Conservation (phyloP, 371 early-diverging fungal species). For the Batkoa obscura region DNA sequence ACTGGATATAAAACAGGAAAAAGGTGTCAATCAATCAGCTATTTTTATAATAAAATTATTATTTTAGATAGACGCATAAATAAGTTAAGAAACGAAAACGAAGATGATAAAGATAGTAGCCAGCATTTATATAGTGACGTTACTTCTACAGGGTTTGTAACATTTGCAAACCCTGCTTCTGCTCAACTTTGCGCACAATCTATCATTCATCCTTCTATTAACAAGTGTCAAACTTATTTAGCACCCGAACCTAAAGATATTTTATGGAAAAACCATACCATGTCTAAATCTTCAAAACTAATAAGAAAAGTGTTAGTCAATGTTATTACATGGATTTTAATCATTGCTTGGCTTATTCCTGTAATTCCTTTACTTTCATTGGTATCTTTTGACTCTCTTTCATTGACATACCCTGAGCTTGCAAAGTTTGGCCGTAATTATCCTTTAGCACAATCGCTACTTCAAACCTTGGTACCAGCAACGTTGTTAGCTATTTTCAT, state of each 20-base stretch:
- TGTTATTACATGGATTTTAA: conserved; percentile 31
- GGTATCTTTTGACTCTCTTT: conserved; percentile 44
- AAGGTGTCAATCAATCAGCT: conserved; percentile 15
- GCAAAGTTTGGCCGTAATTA: conserved; percentile 22
- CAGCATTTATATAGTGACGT: not conserved
- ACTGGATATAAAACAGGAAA: conserved; percentile 9
- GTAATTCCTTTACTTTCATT: conserved; percentile 48
- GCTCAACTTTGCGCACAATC: conserved; percentile 36
- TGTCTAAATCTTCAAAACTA: conserved; percentile 21
- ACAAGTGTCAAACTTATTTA: conserved; percentile 40
- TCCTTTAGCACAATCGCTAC: conserved; percentile 21
- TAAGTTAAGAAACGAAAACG: conserved; percentile 8
- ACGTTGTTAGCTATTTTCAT: conserved; percentile 39
- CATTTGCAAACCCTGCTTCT: conserved; percentile 26
- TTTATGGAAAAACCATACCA: conserved; percentile 64
- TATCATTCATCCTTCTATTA: conserved; percentile 35
- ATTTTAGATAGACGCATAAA: conserved; percentile 13
- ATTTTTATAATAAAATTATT: conserved; percentile 18
- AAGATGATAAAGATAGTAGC: no score
- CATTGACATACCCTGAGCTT: conserved; percentile 27
- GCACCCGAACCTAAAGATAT: conserved; percentile 88
- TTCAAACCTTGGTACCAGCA: conserved; percentile 41
- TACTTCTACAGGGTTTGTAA: conserved; percentile 31
- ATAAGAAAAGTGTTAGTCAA: conserved; percentile 25
- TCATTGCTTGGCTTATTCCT: conserved; percentile 45